Base-by-base conservation (phyloP, 164 flowering plant species). In the Protea cynaroides region DNA sequence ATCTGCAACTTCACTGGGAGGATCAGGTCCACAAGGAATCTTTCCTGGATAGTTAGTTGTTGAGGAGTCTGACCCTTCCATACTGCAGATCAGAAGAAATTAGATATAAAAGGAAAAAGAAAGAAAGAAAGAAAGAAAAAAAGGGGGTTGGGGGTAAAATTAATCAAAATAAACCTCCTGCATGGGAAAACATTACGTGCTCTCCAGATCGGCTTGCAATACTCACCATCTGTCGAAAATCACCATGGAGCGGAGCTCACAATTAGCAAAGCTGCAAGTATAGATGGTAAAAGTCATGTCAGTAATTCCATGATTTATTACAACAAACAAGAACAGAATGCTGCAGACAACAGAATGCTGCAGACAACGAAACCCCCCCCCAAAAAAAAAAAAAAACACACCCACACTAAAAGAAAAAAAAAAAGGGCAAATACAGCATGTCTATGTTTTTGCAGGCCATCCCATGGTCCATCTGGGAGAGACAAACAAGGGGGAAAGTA, bases 191-290 rank as follows among this genome's bases (percentile, higher is more conserved):
- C 4, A 29, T 29, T 29, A 29, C 2, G 34, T 29, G 34, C 34
- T 29, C 34, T 29, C 34, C 5, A 29, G 34, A 29, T 29, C 15
- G 24, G 34, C 56, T 23, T 54, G 49, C 29, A 24, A 59, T 53
- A 15, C 84, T 80, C 64, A 87, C 97, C 86, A 60, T 75, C 64
- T 83, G 62, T 92, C 86, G 21, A 83, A 80, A 23, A 92, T 65
- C 57, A 92, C 88, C 78, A 92, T 43, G 8, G 96, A 87, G 1
- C 94, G 97, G 24, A 89, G 89, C 72, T 91, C 96, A 64, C 97
- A 89, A 71, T 91, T 92, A 12, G 86, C 81, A 75, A 92, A 92
- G 72, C 97, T 92, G 90, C 66, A 76, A 29, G 38, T 21, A 24
- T 1, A 49, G 36, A 61, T 25, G 53, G 37, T 52, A 59, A 38